Percentiles rank a stretch among this genome's conserved stretches.
Evolutionary conservation across 768 basidiomycete species (phyloP).

Genomic region (Suillus tomentosus): DNA sequence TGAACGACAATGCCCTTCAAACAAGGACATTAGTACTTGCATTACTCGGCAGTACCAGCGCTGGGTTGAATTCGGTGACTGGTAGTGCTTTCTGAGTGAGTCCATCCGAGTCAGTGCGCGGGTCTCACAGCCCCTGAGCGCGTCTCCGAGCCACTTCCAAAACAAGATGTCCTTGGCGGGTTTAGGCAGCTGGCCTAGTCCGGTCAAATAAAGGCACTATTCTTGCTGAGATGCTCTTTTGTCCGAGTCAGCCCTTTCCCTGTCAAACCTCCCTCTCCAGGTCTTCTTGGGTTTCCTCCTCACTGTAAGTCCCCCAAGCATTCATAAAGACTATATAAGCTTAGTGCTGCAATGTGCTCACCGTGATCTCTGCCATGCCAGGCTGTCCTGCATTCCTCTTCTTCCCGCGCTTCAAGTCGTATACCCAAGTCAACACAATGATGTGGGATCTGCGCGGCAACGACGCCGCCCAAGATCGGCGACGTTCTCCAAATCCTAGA

Average conservation of each 20-base stretch:
- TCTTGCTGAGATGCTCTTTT: constrained; percentile 24
- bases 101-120: not conserved
- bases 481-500: constrained; percentile 16
- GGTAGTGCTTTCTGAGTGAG: not conserved
- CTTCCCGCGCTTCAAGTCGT: constrained; percentile 36
- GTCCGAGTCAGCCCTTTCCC: constrained; percentile 15
- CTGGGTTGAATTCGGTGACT: not conserved
- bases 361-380: constrained; percentile 26
- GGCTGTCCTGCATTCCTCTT: constrained; percentile 32
- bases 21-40: not conserved
- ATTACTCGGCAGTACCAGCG: not conserved
- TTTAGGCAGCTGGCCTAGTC: constrained; percentile 1
- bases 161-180: not conserved
- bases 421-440: constrained; percentile 33
- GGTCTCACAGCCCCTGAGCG: not conserved
- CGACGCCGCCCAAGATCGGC: constrained; percentile 16
- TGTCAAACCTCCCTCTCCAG: constrained; percentile 26
- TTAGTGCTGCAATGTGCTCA: constrained; percentile 5
- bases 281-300: constrained; percentile 26
- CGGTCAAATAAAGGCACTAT: constrained; percentile 33
- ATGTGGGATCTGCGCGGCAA: constrained; percentile 32
- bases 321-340: constrained; percentile 29
- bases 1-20: not conserved
- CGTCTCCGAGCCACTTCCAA: not conserved
- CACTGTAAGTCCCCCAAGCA: constrained; percentile 19